Conservation (phyloP, 257 asterid species). For the Jasminum sambac region DNA sequence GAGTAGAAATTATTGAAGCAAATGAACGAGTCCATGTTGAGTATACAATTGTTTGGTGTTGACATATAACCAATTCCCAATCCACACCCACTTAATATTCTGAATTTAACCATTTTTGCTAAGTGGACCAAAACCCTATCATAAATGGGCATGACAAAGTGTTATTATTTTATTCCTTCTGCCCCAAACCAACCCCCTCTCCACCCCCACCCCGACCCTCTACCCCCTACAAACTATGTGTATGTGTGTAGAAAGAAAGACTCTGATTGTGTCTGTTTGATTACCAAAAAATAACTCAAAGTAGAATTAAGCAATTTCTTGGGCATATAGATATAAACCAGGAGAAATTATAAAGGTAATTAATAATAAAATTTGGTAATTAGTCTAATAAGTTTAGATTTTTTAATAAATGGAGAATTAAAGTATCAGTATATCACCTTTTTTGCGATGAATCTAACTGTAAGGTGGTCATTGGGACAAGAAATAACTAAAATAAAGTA, state of each 20-base stretch:
- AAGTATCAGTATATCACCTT: too few species aligned
- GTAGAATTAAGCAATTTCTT: background rate
- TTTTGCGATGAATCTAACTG: too few species aligned
- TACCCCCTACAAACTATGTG: background rate
- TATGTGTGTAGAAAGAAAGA: background rate
- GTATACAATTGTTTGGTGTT: constrained; percentile 33
- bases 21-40: constrained; percentile 22
- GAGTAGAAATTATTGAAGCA: constrained; percentile 6
- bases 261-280: background rate
- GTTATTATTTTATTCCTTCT: constrained; percentile 10
- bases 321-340: too few species aligned
- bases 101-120: constrained; percentile 39
- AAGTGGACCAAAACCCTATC: constrained; percentile 34
- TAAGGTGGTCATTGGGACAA: too few species aligned
- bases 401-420: too few species aligned
- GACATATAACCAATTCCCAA: constrained; percentile 46
- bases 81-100: constrained; percentile 41
- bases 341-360: too few species aligned
- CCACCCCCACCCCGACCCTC: background rate
- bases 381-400: too few species aligned
- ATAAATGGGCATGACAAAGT: constrained; percentile 27
- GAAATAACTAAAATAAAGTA: too few species aligned
- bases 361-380: too few species aligned
- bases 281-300: background rate
- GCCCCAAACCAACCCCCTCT: background rate